Evolutionary conservation across 2,329 filamentous ascomycete species (phyloP).

Genomic region (Teratosphaeria pseudoeucalypti): DNA sequence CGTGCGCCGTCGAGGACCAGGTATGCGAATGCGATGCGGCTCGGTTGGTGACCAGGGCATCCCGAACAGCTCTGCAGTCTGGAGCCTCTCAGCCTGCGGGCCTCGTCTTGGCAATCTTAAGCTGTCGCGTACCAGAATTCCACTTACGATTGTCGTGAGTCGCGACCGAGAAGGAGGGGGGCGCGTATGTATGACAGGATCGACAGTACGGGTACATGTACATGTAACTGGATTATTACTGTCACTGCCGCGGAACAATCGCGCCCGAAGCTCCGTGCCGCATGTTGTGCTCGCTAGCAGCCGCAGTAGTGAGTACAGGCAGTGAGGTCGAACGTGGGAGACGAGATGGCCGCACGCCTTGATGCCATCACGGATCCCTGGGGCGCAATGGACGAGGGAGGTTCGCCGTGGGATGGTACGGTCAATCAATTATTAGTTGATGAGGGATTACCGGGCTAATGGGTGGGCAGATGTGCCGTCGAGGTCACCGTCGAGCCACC

Average conservation of each 20-base stretch:
- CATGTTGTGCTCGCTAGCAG: neutral
- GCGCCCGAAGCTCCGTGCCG: neutral
- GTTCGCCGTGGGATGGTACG: conserved; percentile 4
- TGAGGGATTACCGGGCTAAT: neutral
- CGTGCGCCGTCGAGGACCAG: too few species aligned
- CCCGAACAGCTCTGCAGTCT: neutral
- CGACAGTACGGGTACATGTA: too few species aligned
- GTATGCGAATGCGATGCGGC: too few species aligned
- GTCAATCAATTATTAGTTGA: neutral
- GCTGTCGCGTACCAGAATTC: neutral
- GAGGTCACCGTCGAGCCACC: neutral
- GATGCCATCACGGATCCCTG: neutral
- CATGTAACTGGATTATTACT: too few species aligned
- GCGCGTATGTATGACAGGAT: too few species aligned
- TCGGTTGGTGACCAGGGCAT: neutral
- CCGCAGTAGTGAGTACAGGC: too few species aligned
- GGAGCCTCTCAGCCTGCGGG: too few species aligned
- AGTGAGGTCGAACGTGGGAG: neutral
- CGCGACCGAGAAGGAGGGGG: neutral
- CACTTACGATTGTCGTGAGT: too few species aligned
- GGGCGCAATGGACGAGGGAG: conserved; percentile 4
- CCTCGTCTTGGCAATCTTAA: neutral
- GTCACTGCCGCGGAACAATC: neutral
- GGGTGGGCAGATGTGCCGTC: conserved; percentile 1
- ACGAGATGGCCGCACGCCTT: neutral